Conservation (phyloP, 1,139 yeast species). For the Zygosaccharomyces pseudobailii region DNA sequence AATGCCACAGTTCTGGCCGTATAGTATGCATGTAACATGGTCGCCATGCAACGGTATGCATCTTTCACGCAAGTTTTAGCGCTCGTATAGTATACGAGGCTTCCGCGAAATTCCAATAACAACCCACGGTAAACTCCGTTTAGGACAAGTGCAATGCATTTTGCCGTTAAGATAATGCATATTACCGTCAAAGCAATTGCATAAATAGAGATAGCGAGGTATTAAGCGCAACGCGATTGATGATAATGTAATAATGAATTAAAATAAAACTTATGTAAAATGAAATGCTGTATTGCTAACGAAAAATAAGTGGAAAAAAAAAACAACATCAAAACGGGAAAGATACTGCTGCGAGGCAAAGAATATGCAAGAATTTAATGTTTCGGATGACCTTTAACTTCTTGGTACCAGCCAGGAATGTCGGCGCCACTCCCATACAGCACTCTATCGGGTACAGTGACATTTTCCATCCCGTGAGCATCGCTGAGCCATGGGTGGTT, state of each 20-base stretch:
- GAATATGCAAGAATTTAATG: constrained; percentile 16
- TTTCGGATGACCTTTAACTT: constrained; percentile 28
- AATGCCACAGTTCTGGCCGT: neutral
- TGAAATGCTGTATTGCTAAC: neutral
- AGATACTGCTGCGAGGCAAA: neutral
- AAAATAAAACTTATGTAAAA: neutral
- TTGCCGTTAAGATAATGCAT: neutral
- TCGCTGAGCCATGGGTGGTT: constrained; percentile 69
- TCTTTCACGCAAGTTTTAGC: neutral
- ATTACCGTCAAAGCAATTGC: neutral
- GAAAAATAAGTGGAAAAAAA: neutral
- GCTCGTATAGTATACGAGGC: neutral
- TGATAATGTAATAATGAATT: neutral
- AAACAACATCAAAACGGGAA: constrained; percentile 3
- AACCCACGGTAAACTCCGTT: neutral
- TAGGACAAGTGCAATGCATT: neutral
- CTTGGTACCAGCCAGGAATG: constrained; percentile 56
- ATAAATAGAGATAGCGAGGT: neutral
- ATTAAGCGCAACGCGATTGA: neutral
- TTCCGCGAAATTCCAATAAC: neutral
- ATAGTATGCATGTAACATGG: neutral
- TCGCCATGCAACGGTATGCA: constrained; percentile 3
- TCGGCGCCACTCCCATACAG: constrained; percentile 62
- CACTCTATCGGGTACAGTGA: constrained; percentile 43
- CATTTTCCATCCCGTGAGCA: constrained; percentile 56